Conservation (phyloP, 139 green algal genomes). For the Chlamydomonas sp. region DNA sequence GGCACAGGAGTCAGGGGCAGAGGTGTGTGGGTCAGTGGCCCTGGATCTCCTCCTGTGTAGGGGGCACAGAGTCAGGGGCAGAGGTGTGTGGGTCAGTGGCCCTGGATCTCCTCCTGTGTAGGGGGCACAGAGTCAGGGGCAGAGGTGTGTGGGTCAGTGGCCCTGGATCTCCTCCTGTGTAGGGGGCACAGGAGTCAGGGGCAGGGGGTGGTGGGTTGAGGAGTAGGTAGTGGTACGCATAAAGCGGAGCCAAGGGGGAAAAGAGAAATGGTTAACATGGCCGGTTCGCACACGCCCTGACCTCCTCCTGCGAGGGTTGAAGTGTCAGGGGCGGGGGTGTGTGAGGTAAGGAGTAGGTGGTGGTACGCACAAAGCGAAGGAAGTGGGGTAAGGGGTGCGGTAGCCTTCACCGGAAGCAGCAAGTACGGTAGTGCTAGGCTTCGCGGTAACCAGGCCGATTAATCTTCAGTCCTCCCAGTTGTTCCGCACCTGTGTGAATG, state of each 20-base stretch:
- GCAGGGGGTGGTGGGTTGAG: background rate
- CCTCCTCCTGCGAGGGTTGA: too few relatives aligned
- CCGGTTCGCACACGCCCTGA: too few relatives aligned
- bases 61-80: background rate
- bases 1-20: background rate
- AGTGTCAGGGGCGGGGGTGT: too few relatives aligned
- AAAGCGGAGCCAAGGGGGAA: too few relatives aligned
- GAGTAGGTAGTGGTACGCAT: too few relatives aligned
- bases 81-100: background rate
- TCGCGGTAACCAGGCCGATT: background rate
- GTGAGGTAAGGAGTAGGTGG: too few relatives aligned
- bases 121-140: background rate
- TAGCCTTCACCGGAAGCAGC: background rate
- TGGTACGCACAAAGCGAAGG: too few relatives aligned
- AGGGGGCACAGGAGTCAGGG: background rate
- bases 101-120: constrained; percentile 79
- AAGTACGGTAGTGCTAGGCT: background rate
- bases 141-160: background rate
- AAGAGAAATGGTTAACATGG: too few relatives aligned
- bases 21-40: background rate
- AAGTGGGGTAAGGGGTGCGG: too few relatives aligned
- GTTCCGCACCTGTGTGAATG: constrained; percentile 47
- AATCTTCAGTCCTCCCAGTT: background rate
- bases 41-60: constrained; percentile 79
- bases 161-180: constrained; percentile 77